Evolutionary conservation across 2,329 filamentous ascomycete genomes (phyloP).

Genomic region (Paracorniculantispora psalliotae): DNA sequence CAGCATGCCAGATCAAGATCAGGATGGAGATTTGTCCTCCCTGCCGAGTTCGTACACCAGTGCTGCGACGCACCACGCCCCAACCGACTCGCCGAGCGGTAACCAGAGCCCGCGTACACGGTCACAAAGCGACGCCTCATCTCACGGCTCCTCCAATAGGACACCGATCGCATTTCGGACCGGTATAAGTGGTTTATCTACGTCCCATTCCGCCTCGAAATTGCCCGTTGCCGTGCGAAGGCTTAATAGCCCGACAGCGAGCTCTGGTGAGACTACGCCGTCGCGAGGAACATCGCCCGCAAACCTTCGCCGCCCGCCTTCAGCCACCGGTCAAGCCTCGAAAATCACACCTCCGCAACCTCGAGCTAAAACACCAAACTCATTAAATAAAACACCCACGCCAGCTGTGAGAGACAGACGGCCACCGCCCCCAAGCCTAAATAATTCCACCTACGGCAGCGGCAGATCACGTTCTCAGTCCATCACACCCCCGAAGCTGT

Average conservation of each 20-base stretch:
- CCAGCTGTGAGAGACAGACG: conserved; percentile 32
- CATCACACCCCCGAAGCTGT: conserved; percentile 63
- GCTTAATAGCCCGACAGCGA: conserved; percentile 36
- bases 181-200: conserved; percentile 19
- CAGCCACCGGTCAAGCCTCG: conserved; percentile 34
- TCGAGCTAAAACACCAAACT: conserved; percentile 36
- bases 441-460: conserved; percentile 44
- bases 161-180: conserved; percentile 30
- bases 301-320: conserved; percentile 37
- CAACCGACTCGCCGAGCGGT: conserved; percentile 19
- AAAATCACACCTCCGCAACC: conserved; percentile 33
- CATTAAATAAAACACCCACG: conserved; percentile 41
- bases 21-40: conserved; percentile 55
- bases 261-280: conserved; percentile 45
- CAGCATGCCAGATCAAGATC: conserved; percentile 49
- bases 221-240: conserved; percentile 44
- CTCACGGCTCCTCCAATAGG: conserved; percentile 25
- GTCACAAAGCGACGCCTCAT: conserved; percentile 57
- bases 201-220: conserved; percentile 34
- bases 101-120: conserved; percentile 37
- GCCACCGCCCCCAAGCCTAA: conserved; percentile 36
- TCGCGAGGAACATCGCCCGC: conserved; percentile 54
- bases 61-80: conserved; percentile 20
- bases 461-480: conserved; percentile 69
- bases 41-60: conserved; percentile 62